Conservation (phyloP, 805 yeast genomes). For the Geotrichum ghanense region DNA sequence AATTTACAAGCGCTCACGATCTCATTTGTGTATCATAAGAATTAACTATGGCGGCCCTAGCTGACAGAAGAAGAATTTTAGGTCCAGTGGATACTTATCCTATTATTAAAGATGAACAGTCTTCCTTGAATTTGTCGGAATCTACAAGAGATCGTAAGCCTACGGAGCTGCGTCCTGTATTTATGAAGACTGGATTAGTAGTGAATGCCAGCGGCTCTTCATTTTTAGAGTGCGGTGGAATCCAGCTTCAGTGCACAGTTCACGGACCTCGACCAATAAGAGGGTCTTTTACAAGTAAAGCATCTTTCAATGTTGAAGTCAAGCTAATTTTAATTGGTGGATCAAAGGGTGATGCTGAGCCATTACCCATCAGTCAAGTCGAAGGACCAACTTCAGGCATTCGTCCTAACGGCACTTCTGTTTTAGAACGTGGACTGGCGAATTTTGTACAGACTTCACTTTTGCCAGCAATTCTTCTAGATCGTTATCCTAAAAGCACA, state of each 20-base stretch:
- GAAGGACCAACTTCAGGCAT: constrained; percentile 16
- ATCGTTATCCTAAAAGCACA: constrained; percentile 81
- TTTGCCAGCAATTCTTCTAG: constrained; percentile 43
- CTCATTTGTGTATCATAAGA: not conserved
- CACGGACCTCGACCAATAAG: constrained; percentile 85
- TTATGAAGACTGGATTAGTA: constrained; percentile 51
- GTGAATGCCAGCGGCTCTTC: constrained; percentile 76
- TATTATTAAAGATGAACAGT: constrained; percentile 12
- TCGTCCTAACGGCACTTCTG: not conserved
- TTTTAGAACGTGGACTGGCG: constrained; percentile 32
- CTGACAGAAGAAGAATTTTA: constrained; percentile 74
- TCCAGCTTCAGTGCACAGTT: constrained; percentile 53
- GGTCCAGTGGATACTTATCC: constrained; percentile 55
- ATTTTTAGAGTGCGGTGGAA: constrained; percentile 55
- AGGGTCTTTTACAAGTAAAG: constrained; percentile 58
- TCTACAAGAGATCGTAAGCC: constrained; percentile 4
- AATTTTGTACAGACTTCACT: constrained; percentile 42
- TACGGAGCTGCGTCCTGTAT: constrained; percentile 32
- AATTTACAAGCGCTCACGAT: too few relatives aligned
- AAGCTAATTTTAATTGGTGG: constrained; percentile 17
- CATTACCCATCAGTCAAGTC: constrained; percentile 19
- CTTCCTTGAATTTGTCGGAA: constrained; percentile 7
- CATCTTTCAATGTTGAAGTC: constrained; percentile 51
- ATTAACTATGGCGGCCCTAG: constrained; percentile 19
- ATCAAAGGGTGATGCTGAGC: constrained; percentile 3